A percentile compares a stretch with the other conserved stretches of the same genome.
phyloP scores from a whole-genome alignment of 2,329 filamentous ascomycete genomes.

The Dactylellina parvicollis region DNA sequence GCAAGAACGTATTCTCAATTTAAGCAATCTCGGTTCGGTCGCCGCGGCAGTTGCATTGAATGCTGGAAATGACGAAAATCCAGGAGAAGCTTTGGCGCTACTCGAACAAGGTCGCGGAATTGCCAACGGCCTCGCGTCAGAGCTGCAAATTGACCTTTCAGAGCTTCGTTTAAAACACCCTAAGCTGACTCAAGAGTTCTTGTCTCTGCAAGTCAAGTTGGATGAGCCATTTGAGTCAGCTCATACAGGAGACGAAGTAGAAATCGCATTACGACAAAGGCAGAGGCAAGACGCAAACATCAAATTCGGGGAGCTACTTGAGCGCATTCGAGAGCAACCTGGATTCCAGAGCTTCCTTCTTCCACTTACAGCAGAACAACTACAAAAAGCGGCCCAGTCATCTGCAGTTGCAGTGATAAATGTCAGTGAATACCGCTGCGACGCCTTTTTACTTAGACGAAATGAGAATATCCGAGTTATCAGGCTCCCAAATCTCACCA shows the following conservation, averaged over 20 bases:
- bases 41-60: slow-evolving; percentile 31
- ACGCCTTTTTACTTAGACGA: slow-evolving; percentile 12
- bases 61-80: slow-evolving; percentile 24
- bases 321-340: slow-evolving; percentile 48
- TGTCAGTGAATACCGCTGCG: slow-evolving; percentile 49
- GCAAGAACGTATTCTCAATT: neutral
- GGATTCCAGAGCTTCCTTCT: slow-evolving; percentile 59
- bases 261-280: neutral
- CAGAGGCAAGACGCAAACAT: slow-evolving; percentile 3
- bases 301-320: slow-evolving; percentile 9
- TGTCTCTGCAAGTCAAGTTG: neutral
- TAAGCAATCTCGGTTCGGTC: neutral
- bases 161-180: slow-evolving; percentile 22
- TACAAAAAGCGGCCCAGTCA: slow-evolving; percentile 51
- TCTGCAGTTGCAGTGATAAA: slow-evolving; percentile 60
- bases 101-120: slow-evolving; percentile 59
- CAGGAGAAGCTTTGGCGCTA: slow-evolving; percentile 48
- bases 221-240: neutral
- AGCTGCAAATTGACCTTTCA: slow-evolving; percentile 55
- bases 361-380: slow-evolving; percentile 54
- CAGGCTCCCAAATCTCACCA: slow-evolving; percentile 23
- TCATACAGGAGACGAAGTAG: neutral
- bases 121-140: slow-evolving; percentile 54
- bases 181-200: slow-evolving; percentile 24
- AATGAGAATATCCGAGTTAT: neutral